A percentile compares a stretch with the other conserved stretches of the same genome.
These are phyloP conservation scores for Testicularia cyperi DNA, from an alignment of 1,284 basidiomycete genomes.

Conservation along the genomic window DNA sequence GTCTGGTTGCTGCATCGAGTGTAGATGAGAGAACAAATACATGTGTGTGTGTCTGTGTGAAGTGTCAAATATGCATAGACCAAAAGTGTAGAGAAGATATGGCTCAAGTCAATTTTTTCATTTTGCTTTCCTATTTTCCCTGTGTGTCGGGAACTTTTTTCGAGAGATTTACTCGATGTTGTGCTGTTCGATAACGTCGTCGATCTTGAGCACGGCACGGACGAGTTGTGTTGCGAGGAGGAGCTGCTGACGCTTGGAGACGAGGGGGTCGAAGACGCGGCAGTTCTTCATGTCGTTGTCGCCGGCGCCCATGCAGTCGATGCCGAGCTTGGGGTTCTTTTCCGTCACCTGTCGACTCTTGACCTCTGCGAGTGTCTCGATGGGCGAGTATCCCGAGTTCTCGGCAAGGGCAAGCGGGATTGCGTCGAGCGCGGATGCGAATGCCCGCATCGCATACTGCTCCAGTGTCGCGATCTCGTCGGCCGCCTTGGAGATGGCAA, in stretches of 20 bases:
- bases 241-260: constrained; percentile 96
- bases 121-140: no score
- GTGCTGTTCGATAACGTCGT: constrained; percentile 58
- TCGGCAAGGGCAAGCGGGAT: constrained; percentile 93
- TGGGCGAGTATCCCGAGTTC: constrained; percentile 93
- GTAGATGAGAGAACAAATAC: no score
- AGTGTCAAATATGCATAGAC: no score
- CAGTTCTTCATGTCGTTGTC: constrained; percentile 88
- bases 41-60: no score
- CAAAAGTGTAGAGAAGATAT: no score
- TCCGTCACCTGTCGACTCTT: constrained; percentile 91
- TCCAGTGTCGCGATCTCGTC: constrained; percentile 95
- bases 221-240: constrained; percentile 90
- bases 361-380: constrained; percentile 91
- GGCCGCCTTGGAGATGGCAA: constrained; percentile 89
- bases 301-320: constrained; percentile 85
- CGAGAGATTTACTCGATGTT: constrained; percentile 41
- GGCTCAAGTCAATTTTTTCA: no score
- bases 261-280: constrained; percentile 93
- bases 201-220: constrained; percentile 61
- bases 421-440: constrained; percentile 87
- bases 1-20: no score
- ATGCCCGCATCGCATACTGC: constrained; percentile 99
- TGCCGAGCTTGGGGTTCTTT: constrained; percentile 79
- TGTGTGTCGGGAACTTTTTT: no score